A percentile compares a stretch with the other conserved stretches of the same genome.
phyloP scores from a whole-genome alignment of 2,329 filamentous ascomycete species.

The Claviceps sp. region DNA sequence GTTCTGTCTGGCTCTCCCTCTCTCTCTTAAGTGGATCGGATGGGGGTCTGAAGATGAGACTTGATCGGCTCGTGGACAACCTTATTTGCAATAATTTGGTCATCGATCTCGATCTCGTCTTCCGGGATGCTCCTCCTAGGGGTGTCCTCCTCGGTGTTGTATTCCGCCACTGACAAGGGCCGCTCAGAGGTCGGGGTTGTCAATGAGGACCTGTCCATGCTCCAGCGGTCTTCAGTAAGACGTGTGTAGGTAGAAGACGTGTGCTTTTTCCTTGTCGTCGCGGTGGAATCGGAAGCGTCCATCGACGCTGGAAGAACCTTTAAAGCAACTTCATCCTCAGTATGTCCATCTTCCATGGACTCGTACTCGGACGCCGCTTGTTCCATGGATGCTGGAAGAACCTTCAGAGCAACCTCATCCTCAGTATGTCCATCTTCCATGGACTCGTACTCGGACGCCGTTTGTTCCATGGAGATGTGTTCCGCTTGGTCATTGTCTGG shows the following conservation, averaged over 20 bases:
- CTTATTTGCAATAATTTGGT: neutral
- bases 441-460: neutral
- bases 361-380: neutral
- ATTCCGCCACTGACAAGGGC: conserved; percentile 19
- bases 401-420: conserved; percentile 1
- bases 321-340: too few species aligned
- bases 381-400: neutral
- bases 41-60: neutral
- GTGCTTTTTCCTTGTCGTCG: conserved; percentile 19
- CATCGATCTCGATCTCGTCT: conserved; percentile 5
- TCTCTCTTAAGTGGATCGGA: conserved; percentile 1
- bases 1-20: neutral
- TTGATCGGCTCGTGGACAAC: neutral
- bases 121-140: conserved; percentile 16
- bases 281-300: conserved; percentile 16
- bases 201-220: conserved; percentile 22
- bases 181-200: conserved; percentile 26
- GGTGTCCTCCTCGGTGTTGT: conserved; percentile 18
- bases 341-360: too few species aligned
- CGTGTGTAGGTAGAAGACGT: conserved; percentile 25
- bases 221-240: conserved; percentile 24
- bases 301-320: neutral
- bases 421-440: conserved; percentile 1
- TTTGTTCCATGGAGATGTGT: neutral
- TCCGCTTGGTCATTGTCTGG: conserved; percentile 1